Conservation (phyloP, 2,329 filamentous ascomycete genomes). For the Chaetomiaceae sp. region DNA sequence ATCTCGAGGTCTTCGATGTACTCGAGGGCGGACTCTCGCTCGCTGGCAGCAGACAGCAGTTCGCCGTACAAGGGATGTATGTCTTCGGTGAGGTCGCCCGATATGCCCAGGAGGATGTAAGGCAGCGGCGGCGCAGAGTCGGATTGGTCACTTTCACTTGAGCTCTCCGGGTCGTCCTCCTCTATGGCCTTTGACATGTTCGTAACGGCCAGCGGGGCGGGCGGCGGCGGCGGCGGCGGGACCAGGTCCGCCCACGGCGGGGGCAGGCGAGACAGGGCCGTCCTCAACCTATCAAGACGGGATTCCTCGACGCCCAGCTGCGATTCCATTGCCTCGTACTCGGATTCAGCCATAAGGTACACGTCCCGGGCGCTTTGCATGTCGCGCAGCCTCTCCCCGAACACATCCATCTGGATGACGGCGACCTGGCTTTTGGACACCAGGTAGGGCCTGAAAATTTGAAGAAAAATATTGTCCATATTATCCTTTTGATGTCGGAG, state of each 20-base stretch:
- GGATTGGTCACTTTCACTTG: neutral
- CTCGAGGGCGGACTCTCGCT: constrained; percentile 45
- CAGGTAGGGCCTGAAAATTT: constrained; percentile 35
- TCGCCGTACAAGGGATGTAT: constrained; percentile 44
- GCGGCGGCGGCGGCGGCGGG: constrained; percentile 3
- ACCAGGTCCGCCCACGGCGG: neutral
- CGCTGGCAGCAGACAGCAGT: constrained; percentile 40
- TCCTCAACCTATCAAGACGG: constrained; percentile 30
- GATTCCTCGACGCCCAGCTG: constrained; percentile 18
- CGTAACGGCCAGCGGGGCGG: neutral
- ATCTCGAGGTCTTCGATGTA: constrained; percentile 41
- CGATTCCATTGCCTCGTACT: constrained; percentile 32
- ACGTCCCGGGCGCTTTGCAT: constrained; percentile 37
- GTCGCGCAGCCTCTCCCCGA: constrained; percentile 31
- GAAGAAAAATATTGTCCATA: constrained; percentile 39
- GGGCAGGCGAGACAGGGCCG: constrained; percentile 32
- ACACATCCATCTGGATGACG: constrained; percentile 21
- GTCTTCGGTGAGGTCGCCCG: constrained; percentile 27
- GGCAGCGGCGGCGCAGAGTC: constrained; percentile 13
- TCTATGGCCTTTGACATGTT: neutral
- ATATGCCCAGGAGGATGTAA: constrained; percentile 28
- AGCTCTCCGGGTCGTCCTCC: neutral
- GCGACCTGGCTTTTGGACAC: constrained; percentile 25
- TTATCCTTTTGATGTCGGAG: constrained; percentile 33
- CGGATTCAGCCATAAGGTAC: constrained; percentile 34